phyloP scores from a whole-genome alignment of 2,329 filamentous ascomycete species.

The Dactylellina cionopaga region DNA sequence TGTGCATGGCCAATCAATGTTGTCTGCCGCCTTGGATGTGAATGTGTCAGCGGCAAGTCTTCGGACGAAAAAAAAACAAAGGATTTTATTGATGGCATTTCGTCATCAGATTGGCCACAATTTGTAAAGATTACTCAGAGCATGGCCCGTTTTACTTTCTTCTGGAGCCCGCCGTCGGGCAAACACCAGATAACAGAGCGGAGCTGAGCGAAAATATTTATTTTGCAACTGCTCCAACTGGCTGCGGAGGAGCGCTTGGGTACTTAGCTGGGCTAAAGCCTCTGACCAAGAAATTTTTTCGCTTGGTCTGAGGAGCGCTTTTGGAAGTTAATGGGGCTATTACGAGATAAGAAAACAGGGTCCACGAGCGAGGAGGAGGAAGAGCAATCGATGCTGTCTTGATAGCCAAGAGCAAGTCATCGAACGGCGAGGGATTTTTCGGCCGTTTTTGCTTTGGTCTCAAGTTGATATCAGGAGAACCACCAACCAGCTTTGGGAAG shows the following conservation, averaged over 20 bases:
- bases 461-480: constrained; percentile 19
- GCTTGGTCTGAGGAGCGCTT: constrained; percentile 15
- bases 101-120: constrained; percentile 36
- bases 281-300: constrained; percentile 21
- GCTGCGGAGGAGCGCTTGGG: constrained; percentile 41
- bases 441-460: constrained; percentile 7
- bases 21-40: too few species aligned
- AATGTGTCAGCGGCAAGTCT: constrained; percentile 21
- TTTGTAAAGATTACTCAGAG: neutral
- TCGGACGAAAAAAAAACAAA: neutral
- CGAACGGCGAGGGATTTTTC: constrained; percentile 52
- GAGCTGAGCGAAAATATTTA: constrained; percentile 42
- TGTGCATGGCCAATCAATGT: constrained; percentile 14
- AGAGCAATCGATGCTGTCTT: constrained; percentile 34
- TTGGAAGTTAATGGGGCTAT: constrained; percentile 29
- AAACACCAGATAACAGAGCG: constrained; percentile 21
- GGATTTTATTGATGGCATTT: constrained; percentile 5
- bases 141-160: too few species aligned
- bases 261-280: neutral
- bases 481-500: too few species aligned
- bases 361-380: neutral
- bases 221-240: constrained; percentile 27
- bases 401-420: neutral
- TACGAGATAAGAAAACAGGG: constrained; percentile 39
- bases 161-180: too few species aligned